Conservation (phyloP, 2,329 filamentous ascomycete species). For the Epichloe uncinata region DNA sequence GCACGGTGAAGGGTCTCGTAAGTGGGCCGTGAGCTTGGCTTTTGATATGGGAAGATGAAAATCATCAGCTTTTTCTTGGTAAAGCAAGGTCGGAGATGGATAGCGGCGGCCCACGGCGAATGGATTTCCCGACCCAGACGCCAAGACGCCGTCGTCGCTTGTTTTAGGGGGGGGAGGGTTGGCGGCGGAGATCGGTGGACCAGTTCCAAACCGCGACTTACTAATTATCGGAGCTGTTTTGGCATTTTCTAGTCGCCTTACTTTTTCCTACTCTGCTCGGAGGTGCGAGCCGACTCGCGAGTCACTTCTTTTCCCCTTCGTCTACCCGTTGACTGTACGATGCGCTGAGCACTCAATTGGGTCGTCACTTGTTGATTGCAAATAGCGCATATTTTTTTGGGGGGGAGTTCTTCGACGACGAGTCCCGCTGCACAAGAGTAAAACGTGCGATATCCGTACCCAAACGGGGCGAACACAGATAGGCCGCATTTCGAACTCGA, state of each 20-base stretch:
- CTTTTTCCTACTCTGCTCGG: conserved; percentile 1
- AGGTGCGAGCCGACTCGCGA: not conserved
- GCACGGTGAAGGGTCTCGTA: too few relatives aligned
- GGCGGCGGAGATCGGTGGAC: not conserved
- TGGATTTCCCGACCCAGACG: conserved; percentile 20
- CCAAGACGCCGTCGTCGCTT: conserved; percentile 11
- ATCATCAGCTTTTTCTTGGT: not conserved
- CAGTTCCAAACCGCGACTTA: conserved; percentile 5
- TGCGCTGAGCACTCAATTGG: not conserved
- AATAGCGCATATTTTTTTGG: too few relatives aligned
- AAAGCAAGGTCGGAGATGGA: conserved; percentile 13
- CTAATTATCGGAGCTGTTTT: conserved; percentile 4
- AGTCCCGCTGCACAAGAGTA: too few relatives aligned
- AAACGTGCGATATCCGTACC: too few relatives aligned
- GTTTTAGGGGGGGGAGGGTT: too few relatives aligned
- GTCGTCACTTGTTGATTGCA: not conserved
- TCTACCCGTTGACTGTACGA: not conserved
- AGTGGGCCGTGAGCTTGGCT: too few relatives aligned
- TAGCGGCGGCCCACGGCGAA: conserved; percentile 15
- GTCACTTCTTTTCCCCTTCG: not conserved
- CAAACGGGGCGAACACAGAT: too few relatives aligned
- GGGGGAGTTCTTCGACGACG: too few relatives aligned
- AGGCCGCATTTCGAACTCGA: too few relatives aligned
- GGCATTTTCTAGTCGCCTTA: conserved; percentile 8
- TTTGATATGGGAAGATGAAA: conserved; percentile 1